Evolutionary conservation across 148 eudicot genomes (phyloP), one percentile per base, ranked within the genome.

Genomic region (Fagopyrum tataricum): DNA sequence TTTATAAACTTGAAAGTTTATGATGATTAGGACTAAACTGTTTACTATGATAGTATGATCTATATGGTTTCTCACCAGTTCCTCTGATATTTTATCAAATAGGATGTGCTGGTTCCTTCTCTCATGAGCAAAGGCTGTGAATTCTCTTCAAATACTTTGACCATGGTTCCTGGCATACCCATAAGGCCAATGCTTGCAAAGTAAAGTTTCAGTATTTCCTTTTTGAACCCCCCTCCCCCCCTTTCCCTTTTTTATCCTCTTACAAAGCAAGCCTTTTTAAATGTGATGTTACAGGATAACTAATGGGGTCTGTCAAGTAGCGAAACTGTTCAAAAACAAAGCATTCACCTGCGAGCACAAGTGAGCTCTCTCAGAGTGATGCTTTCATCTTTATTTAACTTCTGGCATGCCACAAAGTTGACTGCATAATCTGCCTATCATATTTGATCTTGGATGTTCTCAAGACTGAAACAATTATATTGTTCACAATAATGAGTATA

Each of bases 131-230:
- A 86, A 80, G 99, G 97, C 79, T 75, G 81, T 58, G 81, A 76
- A 20, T 96, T 96, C 82, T 90, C 99, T 14, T 78, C 94, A 39
- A 73, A 85, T 52, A 80, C 88, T 17, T 81, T 92, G 76, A 79
- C 88, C 62, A 89, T 96, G 96, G 89, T 86, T 79, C 99, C 97
- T 20, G 96, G 99, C 76, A 84, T 86, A 85, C 97, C 99, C 15
- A 90, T 96, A 78, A 90, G 84, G 81, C 96, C 99, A 75, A 92
- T 96, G 97, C 97, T 96, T 76, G 99, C 97, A 14, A 90, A 90
- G 99, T 96, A 88, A 76, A 78, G 78, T 73, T 31, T n/a, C 71
- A 18, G 70, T 67, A 41, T 62, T 49, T 51, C 42, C 31, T 55
- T 78, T 49, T 17, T 21, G 21, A 24, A 23, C 31, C 31, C 37